Evolutionary conservation across 2,329 filamentous ascomycete species (phyloP).

Genomic region (Coniella lustricola): DNA sequence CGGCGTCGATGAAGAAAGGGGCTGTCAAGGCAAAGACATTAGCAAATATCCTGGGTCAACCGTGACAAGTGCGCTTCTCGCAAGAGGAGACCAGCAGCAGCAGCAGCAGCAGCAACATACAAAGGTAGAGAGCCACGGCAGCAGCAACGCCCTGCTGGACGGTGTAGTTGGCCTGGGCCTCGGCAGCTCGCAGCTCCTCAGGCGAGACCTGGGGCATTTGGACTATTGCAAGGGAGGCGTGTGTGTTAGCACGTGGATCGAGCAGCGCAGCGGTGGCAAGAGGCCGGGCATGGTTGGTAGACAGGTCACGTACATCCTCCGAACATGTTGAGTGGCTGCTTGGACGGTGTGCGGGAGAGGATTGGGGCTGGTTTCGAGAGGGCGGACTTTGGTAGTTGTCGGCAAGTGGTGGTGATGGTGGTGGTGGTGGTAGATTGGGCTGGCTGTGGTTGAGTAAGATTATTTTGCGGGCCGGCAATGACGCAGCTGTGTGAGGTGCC

Average conservation of each 20-base stretch:
- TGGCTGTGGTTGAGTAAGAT: background rate
- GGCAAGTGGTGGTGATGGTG: too few relatives aligned
- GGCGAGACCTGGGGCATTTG: constrained; percentile 61
- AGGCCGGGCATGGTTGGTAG: background rate
- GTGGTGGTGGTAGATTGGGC: background rate
- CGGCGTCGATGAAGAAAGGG: constrained; percentile 49
- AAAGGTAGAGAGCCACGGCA: constrained; percentile 66
- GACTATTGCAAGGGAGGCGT: constrained; percentile 38
- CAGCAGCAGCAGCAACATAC: constrained; percentile 37
- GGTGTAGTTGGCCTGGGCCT: constrained; percentile 59
- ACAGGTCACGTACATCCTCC: constrained; percentile 37
- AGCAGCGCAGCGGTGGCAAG: too few relatives aligned
- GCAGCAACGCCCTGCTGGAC: constrained; percentile 61
- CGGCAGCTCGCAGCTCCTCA: constrained; percentile 63
- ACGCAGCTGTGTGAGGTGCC: constrained; percentile 1
- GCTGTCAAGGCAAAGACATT: constrained; percentile 29
- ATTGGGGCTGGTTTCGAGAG: background rate
- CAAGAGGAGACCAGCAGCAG: background rate
- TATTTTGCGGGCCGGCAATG: constrained; percentile 1
- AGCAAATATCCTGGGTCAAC: background rate
- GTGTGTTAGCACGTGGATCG: too few relatives aligned
- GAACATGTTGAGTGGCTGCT: constrained; percentile 45
- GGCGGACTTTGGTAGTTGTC: too few relatives aligned
- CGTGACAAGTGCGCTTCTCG: constrained; percentile 1
- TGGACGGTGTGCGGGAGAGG: background rate